phyloP scores from a whole-genome alignment of 371 early-diverging fungal species.

The Blakeslea trispora region DNA sequence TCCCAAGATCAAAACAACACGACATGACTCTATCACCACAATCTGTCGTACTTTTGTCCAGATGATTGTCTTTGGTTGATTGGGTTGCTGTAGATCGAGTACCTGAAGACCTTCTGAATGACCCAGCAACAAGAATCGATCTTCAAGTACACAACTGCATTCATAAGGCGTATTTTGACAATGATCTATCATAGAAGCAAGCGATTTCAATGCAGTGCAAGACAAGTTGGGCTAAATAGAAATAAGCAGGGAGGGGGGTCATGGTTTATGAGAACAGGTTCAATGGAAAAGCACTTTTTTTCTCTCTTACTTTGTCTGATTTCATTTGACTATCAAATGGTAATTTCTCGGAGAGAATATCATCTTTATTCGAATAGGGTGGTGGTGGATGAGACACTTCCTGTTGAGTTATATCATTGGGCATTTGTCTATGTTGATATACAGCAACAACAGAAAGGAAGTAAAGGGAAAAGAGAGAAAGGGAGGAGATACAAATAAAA shows the following conservation, averaged over 20 bases:
- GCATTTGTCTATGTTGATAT: slow-evolving; percentile 1
- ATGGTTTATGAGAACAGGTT: too few species aligned
- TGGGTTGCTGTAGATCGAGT: slow-evolving; percentile 21
- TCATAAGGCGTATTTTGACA: slow-evolving; percentile 32
- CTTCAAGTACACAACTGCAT: slow-evolving; percentile 42
- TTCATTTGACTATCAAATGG: too few species aligned
- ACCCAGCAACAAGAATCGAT: slow-evolving; percentile 39
- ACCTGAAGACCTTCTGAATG: slow-evolving; percentile 32
- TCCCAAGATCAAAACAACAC: slow-evolving; percentile 35
- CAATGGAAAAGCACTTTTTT: too few species aligned
- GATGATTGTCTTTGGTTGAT: slow-evolving; percentile 29
- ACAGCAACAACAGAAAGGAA: neutral
- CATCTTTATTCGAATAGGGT: slow-evolving; percentile 5
- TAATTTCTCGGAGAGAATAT: too few species aligned
- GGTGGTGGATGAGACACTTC: slow-evolving; percentile 9
- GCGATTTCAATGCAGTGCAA: slow-evolving; percentile 25
- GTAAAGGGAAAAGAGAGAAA: neutral
- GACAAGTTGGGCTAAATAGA: slow-evolving; percentile 8
- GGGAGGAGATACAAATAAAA: too few species aligned
- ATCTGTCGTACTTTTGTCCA: slow-evolving; percentile 39
- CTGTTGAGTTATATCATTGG: slow-evolving; percentile 9
- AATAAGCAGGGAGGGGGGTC: too few species aligned
- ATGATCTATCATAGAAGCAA: slow-evolving; percentile 21
- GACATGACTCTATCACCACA: slow-evolving; percentile 30
- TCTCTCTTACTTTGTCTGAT: too few species aligned